A percentile compares a stretch with the other conserved stretches of the same genome.
Evolutionary conservation across 345 rosid species (phyloP).

Genomic region (Acer campestre): DNA sequence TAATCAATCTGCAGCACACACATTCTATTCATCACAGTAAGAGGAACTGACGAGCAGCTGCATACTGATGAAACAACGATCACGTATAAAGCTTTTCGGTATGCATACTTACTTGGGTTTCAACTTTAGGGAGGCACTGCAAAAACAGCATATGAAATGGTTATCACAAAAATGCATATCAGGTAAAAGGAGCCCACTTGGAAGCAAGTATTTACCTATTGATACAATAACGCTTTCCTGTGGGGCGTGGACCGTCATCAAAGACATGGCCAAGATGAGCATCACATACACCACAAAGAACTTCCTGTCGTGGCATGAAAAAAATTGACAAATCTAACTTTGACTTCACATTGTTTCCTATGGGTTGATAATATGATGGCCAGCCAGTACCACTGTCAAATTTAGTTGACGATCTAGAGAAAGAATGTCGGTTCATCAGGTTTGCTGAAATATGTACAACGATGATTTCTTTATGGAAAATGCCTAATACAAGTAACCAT

Average conservation of each 20-base stretch:
- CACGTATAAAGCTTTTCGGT: background rate
- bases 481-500: background rate
- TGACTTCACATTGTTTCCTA: conserved; percentile 67
- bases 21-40: background rate
- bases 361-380: conserved; percentile 86
- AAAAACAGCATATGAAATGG: conserved; percentile 12
- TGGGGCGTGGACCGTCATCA: conserved; percentile 86
- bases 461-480: background rate
- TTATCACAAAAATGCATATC: background rate
- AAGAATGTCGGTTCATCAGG: conserved; percentile 12
- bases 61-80: background rate
- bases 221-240: conserved; percentile 84
- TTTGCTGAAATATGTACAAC: background rate
- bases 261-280: conserved; percentile 94
- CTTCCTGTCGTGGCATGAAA: conserved; percentile 94
- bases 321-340: conserved; percentile 74
- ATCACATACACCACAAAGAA: conserved; percentile 60
- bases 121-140: conserved; percentile 52
- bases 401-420: conserved; percentile 77
- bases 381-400: conserved; percentile 99
- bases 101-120: conserved; percentile 28
- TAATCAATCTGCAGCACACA: background rate
- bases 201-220: conserved; percentile 54
- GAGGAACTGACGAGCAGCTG: background rate
- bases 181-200: background rate